Conservation (phyloP, 1,139 yeast species). For the Scheffersomyces insectosa region DNA sequence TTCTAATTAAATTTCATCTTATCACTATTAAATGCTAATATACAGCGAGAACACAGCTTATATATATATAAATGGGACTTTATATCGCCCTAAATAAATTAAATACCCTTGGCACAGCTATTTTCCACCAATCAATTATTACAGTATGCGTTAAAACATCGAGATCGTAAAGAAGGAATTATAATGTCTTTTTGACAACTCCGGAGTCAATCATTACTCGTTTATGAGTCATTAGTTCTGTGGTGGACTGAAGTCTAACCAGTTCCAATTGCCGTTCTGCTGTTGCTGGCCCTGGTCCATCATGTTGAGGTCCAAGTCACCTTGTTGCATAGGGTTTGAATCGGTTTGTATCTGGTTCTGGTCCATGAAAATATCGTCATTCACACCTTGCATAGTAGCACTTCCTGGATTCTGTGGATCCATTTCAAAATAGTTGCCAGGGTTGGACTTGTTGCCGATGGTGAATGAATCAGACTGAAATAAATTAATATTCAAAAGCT, state of each 20-base stretch:
- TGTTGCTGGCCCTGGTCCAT: not conserved
- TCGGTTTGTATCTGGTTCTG: not conserved
- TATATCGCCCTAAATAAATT: no score
- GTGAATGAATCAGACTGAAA: constrained; percentile 36
- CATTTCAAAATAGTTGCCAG: not conserved
- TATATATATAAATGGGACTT: no score
- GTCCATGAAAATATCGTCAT: constrained; percentile 12
- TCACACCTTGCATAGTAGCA: constrained; percentile 13
- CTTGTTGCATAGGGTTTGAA: no score
- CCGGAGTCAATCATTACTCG: not conserved
- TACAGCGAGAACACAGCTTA: no score
- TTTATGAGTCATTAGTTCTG: not conserved
- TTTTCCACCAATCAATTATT: no score
- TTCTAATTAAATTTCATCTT: no score
- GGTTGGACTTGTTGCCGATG: constrained; percentile 14
- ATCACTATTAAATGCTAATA: no score
- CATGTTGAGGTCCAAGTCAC: not conserved
- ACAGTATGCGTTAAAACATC: no score
- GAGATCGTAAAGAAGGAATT: no score
- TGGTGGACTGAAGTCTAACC: constrained; percentile 15
- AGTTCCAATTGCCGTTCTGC: constrained; percentile 12
- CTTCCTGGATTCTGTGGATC: not conserved
- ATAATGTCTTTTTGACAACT: no score
- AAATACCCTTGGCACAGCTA: no score
- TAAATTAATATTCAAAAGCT: constrained; percentile 39